phyloP scores from a whole-genome alignment of 2,329 filamentous ascomycete genomes.

The Fusarium subglutinans region DNA sequence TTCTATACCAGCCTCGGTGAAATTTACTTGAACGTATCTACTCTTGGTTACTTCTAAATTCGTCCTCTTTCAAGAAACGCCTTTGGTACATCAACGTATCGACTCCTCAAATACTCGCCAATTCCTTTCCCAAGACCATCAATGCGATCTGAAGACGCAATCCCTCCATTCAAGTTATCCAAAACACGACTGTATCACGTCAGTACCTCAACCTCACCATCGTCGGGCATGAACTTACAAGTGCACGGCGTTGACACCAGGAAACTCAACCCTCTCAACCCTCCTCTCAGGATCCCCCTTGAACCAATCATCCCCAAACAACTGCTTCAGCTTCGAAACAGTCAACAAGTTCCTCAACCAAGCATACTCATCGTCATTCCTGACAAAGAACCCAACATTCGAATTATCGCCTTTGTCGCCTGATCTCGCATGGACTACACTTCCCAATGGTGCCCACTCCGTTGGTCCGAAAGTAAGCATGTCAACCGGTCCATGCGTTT shows the following conservation, averaged over 20 bases:
- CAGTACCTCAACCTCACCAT: neutral
- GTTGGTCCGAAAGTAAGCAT: slow-evolving; percentile 42
- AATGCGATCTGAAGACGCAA: slow-evolving; percentile 53
- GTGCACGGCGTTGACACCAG: slow-evolving; percentile 45
- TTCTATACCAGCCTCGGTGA: fast-evolving
- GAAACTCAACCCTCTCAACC: slow-evolving; percentile 58
- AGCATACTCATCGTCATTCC: slow-evolving; percentile 54
- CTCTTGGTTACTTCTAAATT: slow-evolving; percentile 12
- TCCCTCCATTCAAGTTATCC: slow-evolving; percentile 57
- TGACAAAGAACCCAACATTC: slow-evolving; percentile 58
- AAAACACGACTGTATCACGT: slow-evolving; percentile 45
- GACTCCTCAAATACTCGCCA: slow-evolving; percentile 55
- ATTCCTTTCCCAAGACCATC: slow-evolving; percentile 58
- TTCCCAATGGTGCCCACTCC: slow-evolving; percentile 42
- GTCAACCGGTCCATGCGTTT: slow-evolving; percentile 41
- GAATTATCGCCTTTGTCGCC: slow-evolving; percentile 56
- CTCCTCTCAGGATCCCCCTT: slow-evolving; percentile 42
- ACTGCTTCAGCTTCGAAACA: slow-evolving; percentile 47
- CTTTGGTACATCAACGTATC: slow-evolving; percentile 55
- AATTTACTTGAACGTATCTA: fast-evolving
- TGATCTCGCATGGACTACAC: slow-evolving; percentile 45
- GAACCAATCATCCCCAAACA: slow-evolving; percentile 51
- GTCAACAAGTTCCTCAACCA: slow-evolving; percentile 57
- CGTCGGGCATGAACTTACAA: slow-evolving; percentile 25
- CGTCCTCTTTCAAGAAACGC: slow-evolving; percentile 53